phyloP scores from a whole-genome alignment of 176 grass and related monocot species.

The Oryza nivara region DNA sequence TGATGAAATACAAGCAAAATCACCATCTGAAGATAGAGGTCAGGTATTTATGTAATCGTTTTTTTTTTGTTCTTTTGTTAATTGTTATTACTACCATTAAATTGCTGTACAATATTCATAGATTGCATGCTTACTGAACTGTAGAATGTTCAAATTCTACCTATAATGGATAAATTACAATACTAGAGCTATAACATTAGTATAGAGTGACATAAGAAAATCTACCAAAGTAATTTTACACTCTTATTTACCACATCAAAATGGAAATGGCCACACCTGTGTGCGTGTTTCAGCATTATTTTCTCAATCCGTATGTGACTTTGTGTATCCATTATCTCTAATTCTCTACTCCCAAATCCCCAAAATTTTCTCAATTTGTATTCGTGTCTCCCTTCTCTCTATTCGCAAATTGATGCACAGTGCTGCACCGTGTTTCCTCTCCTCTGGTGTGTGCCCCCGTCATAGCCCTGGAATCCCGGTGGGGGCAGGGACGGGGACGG shows the following conservation, averaged over 20 bases:
- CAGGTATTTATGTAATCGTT: conserved; percentile 16
- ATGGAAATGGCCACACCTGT: not conserved
- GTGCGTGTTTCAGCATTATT: no score
- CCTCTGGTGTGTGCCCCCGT: no score
- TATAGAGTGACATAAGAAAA: conserved; percentile 1
- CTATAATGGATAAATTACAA: not conserved
- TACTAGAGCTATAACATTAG: conserved; percentile 13
- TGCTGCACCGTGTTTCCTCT: no score
- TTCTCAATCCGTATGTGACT: no score
- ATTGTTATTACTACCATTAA: not conserved
- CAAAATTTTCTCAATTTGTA: no score
- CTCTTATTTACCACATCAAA: conserved; percentile 11
- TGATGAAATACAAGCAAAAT: conserved; percentile 1
- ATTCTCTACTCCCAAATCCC: no score
- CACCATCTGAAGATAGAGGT: not conserved
- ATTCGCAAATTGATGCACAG: no score
- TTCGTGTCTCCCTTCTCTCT: no score
- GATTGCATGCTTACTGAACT: not conserved
- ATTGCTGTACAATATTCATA: not conserved
- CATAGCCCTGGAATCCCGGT: no score
- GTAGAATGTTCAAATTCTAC: not conserved
- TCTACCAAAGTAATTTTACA: conserved; percentile 16
- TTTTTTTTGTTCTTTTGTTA: not conserved
- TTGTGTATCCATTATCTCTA: no score
- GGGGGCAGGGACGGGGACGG: no score